Conservation (phyloP, 2,329 filamentous ascomycete species). For the Fonsecaea pedrosoi region DNA sequence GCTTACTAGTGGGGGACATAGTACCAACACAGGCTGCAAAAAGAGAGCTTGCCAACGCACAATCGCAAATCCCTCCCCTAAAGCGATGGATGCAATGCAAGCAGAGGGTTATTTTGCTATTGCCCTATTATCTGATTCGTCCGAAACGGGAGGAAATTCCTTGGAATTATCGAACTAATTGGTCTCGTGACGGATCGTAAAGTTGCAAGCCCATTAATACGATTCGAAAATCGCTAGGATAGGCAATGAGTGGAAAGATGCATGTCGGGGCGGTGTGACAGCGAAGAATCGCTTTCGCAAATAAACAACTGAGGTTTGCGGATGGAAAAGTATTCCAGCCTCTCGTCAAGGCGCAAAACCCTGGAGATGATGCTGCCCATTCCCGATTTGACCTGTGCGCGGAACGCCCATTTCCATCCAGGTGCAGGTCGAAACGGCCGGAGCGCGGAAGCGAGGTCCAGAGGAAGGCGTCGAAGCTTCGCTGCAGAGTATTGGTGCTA, state of each 20-base stretch:
- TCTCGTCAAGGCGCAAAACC: constrained; percentile 8
- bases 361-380: neutral
- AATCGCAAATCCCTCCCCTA: neutral
- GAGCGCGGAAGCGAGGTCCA: constrained; percentile 8
- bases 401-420: constrained; percentile 5
- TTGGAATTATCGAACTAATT: constrained; percentile 16
- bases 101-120: constrained; percentile 6
- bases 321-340: constrained; percentile 12
- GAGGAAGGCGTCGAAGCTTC: constrained; percentile 8
- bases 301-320: neutral
- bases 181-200: constrained; percentile 18
- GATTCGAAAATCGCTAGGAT: neutral
- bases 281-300: constrained; percentile 2
- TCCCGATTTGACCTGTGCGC: neutral
- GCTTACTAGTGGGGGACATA: constrained; percentile 15
- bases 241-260: constrained; percentile 3
- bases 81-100: constrained; percentile 19
- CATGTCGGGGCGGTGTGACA: constrained; percentile 24
- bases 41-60: constrained; percentile 26
- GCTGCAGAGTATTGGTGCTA: constrained; percentile 1
- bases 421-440: constrained; percentile 5
- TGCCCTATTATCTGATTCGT: constrained; percentile 13
- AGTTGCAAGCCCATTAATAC: neutral
- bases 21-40: neutral
- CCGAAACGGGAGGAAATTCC: constrained; percentile 5